These are phyloP conservation scores for Orbilia javanica DNA, from an alignment of 2,329 filamentous ascomycete species.

Conservation along the genomic window DNA sequence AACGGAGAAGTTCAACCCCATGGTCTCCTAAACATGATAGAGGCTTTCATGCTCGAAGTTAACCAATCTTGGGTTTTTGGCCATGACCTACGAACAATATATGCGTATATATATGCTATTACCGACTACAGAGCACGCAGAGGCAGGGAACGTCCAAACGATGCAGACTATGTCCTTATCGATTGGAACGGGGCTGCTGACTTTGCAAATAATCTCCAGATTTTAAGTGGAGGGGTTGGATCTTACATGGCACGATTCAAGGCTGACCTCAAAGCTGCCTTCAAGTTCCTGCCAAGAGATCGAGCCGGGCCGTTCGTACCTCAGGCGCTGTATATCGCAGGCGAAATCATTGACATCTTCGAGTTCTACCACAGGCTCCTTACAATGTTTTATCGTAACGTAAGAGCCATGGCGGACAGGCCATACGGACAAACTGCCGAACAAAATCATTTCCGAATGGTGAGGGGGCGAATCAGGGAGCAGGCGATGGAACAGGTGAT, in stretches of 20 bases:
- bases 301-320: neutral
- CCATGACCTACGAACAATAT: neutral
- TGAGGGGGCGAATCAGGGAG: neutral
- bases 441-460: neutral
- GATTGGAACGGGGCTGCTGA: constrained; percentile 14
- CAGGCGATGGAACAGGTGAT: no score
- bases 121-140: neutral
- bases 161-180: neutral
- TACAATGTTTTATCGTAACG: neutral
- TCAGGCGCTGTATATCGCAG: neutral
- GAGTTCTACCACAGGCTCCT: constrained; percentile 10
- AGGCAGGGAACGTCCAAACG: neutral
- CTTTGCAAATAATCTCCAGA: neutral
- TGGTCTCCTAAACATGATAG: neutral
- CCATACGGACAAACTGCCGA: neutral
- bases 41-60: neutral
- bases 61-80: neutral
- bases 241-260: neutral
- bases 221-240: neutral
- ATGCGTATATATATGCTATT: constrained; percentile 8
- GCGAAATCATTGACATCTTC: neutral
- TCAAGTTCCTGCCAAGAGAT: constrained; percentile 11
- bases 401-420: neutral
- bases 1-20: neutral
- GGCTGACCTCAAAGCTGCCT: neutral